Percentiles rank a stretch among this genome's conserved stretches.
Conservation (phyloP, 345 rosid species). For the Murraya koenigii region DNA sequence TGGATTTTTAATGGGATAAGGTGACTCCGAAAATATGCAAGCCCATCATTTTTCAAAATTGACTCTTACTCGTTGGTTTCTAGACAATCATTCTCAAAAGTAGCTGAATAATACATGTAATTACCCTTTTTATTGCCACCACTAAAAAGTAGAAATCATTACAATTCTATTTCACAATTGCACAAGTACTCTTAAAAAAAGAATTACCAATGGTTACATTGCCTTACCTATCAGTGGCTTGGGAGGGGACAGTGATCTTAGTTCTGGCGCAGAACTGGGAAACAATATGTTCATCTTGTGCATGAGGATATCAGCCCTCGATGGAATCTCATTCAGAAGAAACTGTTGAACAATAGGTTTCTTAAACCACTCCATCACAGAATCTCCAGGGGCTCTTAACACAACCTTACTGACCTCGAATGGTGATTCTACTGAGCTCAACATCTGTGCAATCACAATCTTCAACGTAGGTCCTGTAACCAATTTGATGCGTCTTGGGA, state of each 20-base stretch:
- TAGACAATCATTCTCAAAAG: no score
- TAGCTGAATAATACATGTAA: neutral
- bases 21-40: no score
- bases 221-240: conserved; percentile 49
- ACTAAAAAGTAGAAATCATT: neutral
- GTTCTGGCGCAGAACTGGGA: conserved; percentile 95
- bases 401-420: conserved; percentile 97
- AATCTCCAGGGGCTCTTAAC: conserved; percentile 84
- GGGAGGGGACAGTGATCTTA: conserved; percentile 75
- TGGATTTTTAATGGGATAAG: no score
- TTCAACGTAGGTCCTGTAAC: conserved; percentile 94
- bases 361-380: conserved; percentile 96
- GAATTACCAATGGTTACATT: neutral
- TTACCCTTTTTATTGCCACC: neutral
- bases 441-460: conserved; percentile 88
- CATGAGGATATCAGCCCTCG: conserved; percentile 88
- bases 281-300: conserved; percentile 82
- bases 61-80: no score
- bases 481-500: conserved; percentile 90
- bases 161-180: neutral
- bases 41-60: no score
- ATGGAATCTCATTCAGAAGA: conserved; percentile 86
- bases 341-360: conserved; percentile 97
- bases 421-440: conserved; percentile 91
- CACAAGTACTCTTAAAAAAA: neutral